Percentiles rank a stretch among this genome's conserved stretches.
phyloP scores from a whole-genome alignment of 2,329 filamentous ascomycete species.

The Basipetospora sp. region DNA sequence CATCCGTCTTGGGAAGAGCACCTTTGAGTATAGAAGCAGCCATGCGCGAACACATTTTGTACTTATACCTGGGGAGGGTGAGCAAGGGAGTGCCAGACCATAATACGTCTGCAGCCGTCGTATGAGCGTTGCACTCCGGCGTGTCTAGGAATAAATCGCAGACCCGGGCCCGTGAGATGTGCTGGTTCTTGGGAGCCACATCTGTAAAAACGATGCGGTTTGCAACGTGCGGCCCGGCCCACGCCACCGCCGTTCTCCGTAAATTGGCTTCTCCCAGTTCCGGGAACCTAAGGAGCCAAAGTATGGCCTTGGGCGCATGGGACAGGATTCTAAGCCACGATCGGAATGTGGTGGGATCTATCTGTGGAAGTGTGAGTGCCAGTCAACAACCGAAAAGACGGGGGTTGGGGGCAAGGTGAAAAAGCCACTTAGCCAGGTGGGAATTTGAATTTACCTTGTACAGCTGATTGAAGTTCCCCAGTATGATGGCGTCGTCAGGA shows the following conservation, averaged over 20 bases:
- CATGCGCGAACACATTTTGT: conserved; percentile 99
- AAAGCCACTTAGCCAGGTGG: conserved; percentile 3
- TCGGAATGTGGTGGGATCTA: conserved; percentile 91
- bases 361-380: conserved; percentile 35
- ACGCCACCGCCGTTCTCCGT: conserved; percentile 60
- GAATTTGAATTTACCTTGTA: conserved; percentile 62
- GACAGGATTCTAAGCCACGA: conserved; percentile 87
- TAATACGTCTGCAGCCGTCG: conserved; percentile 85
- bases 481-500: conserved; percentile 69
- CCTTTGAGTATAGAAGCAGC: conserved; percentile 86
- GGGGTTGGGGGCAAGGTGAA: conserved; percentile 9
- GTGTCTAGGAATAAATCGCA: conserved; percentile 95
- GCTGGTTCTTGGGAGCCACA: conserved; percentile 84
- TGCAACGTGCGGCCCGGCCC: conserved; percentile 76
- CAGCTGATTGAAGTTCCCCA: conserved; percentile 96
- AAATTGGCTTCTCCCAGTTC: conserved; percentile 83
- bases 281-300: conserved; percentile 95
- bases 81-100: conserved; percentile 92
- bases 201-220: conserved; percentile 86
- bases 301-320: conserved; percentile 68
- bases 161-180: conserved; percentile 81
- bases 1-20: conserved; percentile 57
- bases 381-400: too few species aligned
- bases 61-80: conserved; percentile 78
- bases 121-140: conserved; percentile 95